Conservation (phyloP, 345 rosid species). For the Linum tenue region DNA sequence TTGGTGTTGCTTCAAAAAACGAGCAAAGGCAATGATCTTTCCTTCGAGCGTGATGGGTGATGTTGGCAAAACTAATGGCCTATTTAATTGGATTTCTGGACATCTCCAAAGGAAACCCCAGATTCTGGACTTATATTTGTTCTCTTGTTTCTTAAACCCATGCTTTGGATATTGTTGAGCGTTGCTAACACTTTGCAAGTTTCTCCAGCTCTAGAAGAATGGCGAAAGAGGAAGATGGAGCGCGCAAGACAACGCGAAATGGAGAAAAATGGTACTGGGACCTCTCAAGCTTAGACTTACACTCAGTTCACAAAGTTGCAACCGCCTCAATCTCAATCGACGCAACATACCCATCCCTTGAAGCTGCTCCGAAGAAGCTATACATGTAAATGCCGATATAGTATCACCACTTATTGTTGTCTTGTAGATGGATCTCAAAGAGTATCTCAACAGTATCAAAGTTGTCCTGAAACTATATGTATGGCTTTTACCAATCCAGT, state of each 20-base stretch:
- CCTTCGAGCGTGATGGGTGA: not conserved
- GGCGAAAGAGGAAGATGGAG: constrained; percentile 88
- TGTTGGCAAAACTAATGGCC: not conserved
- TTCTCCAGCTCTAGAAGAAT: constrained; percentile 67
- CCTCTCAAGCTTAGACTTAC: constrained; percentile 21
- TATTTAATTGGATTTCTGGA: not conserved
- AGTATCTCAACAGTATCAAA: no score
- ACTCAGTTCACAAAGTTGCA: not conserved
- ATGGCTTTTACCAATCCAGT: no score
- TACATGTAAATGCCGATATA: no score
- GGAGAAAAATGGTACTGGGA: constrained; percentile 49
- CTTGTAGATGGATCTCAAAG: no score
- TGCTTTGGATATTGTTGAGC: constrained; percentile 56
- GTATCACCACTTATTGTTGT: no score
- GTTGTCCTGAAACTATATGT: no score
- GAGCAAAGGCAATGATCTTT: not conserved
- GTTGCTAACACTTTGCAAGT: constrained; percentile 1
- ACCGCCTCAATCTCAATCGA: no score
- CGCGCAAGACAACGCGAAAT: constrained; percentile 59
- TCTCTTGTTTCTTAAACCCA: constrained; percentile 54
- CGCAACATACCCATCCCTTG: no score
- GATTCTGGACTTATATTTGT: constrained; percentile 38
- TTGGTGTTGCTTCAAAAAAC: not conserved
- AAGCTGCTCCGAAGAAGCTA: no score
- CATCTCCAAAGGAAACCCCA: not conserved